Evolutionary conservation across 176 grass and related monocot species (phyloP).

Genomic region (Cymbopogon citratus): DNA sequence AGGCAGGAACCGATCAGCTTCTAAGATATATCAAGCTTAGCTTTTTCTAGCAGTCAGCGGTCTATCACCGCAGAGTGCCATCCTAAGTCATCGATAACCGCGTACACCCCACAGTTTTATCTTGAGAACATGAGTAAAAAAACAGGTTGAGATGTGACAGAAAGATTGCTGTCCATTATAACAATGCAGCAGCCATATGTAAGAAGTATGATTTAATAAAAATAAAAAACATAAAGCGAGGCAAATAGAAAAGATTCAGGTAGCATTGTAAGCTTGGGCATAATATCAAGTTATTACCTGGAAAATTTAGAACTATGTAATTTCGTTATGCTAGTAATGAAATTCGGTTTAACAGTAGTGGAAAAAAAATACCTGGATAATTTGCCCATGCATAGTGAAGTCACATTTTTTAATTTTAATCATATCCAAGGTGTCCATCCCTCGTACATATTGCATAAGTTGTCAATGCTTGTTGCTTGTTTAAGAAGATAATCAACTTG

Average conservation of each 20-base stretch:
- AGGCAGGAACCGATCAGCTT: neutral
- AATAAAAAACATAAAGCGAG: neutral
- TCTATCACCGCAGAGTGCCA: neutral
- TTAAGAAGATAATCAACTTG: constrained; percentile 91
- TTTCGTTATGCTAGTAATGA: neutral
- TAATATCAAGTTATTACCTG: constrained; percentile 34
- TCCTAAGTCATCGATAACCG: neutral
- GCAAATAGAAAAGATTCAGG: neutral
- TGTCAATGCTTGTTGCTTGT: constrained; percentile 88
- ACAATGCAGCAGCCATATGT: neutral
- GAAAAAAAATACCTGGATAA: constrained; percentile 24
- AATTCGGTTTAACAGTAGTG: neutral
- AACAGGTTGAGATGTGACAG: neutral
- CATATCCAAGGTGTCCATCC: constrained; percentile 99
- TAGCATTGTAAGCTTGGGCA: neutral
- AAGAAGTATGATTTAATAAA: neutral
- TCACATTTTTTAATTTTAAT: constrained; percentile 29
- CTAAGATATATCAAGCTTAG: neutral
- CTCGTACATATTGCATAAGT: constrained; percentile 99
- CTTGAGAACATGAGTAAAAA: neutral
- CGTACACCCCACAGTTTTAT: neutral
- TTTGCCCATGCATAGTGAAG: constrained; percentile 3
- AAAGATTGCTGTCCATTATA: neutral
- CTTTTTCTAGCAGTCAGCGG: neutral
- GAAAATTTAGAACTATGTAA: neutral